Base-by-base conservation (phyloP, 2,329 filamentous ascomycete genomes). In the Fusarium nanum region DNA sequence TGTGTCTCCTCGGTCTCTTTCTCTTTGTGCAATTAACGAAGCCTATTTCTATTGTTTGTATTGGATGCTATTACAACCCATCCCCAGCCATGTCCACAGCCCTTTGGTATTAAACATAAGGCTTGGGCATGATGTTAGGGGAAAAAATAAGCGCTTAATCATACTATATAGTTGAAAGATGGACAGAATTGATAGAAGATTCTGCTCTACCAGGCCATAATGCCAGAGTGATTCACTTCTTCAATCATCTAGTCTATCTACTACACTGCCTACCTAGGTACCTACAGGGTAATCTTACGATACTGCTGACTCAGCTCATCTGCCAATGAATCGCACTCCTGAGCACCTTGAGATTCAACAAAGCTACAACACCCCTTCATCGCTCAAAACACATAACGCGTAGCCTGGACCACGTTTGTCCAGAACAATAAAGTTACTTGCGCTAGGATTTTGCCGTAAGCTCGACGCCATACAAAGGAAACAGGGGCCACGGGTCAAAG, bases 251-350 rank as follows among this genome's bases (percentile, higher is more conserved):
- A 44, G 49, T 61, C 13, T 41, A 18, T 37, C 32, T 3, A 9
- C 8, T 18, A 37, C 16, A 37, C 32, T 25, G 25, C 23, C 23
- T 28, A 13, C 10, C 28, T 37, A 37, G 16, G 68, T 28, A 13
- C 10, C 28, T 37, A 37, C 32, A 71, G 68, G 64, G 67, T 70
- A 52, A 8, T 23, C 20, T 4, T 2, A 3, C 32, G 23, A 18
- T 18, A 2, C 13, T 60, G 68, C 69, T 72, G 67, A 70, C 57
- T 72, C 69, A 71, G 63, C 70, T 37, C 52, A 22, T 34, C 46
- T 46, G 42, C 50, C 42, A 56, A 60, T 68, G 65, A 60, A 65
- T 58, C 57, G 67, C 52, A 54, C 60, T 56, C 60, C 50, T 55
- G 23, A 64, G 62, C 63, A 57, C 62, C 64, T 68, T 57, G 68